Evolutionary conservation across 1,284 basidiomycete genomes (phyloP).

Genomic region (Omphalotus olearius): DNA sequence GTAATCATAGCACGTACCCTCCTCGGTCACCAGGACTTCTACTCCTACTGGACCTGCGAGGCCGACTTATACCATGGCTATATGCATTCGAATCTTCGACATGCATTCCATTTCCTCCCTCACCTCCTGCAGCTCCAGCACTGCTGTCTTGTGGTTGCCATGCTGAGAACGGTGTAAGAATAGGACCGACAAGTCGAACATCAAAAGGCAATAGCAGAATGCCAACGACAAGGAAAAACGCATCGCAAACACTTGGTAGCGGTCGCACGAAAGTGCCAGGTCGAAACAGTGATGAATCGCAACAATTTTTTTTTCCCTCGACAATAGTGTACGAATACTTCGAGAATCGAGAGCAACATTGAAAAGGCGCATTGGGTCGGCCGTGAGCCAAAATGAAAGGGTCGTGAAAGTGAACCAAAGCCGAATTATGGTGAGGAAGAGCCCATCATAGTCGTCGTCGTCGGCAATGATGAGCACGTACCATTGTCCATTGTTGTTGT

Average conservation of each 20-base stretch:
- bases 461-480: conserved; percentile 73
- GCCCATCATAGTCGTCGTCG: conserved; percentile 29
- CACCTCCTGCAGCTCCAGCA: conserved; percentile 34
- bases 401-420: conserved; percentile 16
- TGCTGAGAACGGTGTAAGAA: conserved; percentile 38
- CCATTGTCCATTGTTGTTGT: conserved; percentile 71
- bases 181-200: conserved; percentile 1
- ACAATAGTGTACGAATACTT: conserved; percentile 3
- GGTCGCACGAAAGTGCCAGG: conserved; percentile 5
- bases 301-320: not conserved
- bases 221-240: conserved; percentile 5
- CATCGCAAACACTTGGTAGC: not conserved
- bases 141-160: conserved; percentile 80
- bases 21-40: conserved; percentile 63
- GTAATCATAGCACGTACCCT: conserved; percentile 31
- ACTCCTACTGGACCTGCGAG: conserved; percentile 65
- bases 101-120: conserved; percentile 22
- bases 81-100: conserved; percentile 1
- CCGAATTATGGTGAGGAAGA: conserved; percentile 32
- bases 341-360: conserved; percentile 6
- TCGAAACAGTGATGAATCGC: conserved; percentile 2
- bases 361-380: conserved; percentile 20
- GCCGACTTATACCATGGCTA: conserved; percentile 32
- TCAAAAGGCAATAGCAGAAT: not conserved
- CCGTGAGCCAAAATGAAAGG: conserved; percentile 29